phyloP scores from a whole-genome alignment of 352 stramenopile species.

The Globisporangium canariense region DNA sequence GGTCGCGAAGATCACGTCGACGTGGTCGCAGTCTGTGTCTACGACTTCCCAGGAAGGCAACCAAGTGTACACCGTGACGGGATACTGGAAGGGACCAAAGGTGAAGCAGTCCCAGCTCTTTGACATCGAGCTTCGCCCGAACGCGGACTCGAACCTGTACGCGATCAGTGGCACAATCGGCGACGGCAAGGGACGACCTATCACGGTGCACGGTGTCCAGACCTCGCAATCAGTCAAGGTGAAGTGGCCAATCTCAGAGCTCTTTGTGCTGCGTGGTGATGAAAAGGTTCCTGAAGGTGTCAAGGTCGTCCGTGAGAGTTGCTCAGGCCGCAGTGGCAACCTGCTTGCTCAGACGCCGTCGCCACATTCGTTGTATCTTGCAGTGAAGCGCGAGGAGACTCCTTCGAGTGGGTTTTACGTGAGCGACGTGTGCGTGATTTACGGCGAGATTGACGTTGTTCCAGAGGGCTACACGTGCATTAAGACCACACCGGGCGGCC shows the following conservation, averaged over 20 bases:
- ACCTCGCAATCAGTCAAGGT: conserved; percentile 52
- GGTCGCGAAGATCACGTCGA: conserved; percentile 40
- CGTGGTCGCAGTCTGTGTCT: conserved; percentile 37
- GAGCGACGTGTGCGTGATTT: conserved; percentile 79
- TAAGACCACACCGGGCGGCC: conserved; percentile 54
- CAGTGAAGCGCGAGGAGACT: conserved; percentile 59
- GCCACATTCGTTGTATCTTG: conserved; percentile 70
- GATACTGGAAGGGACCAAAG: conserved; percentile 74
- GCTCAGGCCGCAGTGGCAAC: conserved; percentile 67
- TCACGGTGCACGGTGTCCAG: conserved; percentile 59
- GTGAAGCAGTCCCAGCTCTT: conserved; percentile 72
- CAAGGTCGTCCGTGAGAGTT: conserved; percentile 66
- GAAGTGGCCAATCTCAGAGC: conserved; percentile 72
- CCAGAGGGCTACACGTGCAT: conserved; percentile 78
- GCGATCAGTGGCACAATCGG: conserved; percentile 65
- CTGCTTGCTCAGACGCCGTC: conserved; percentile 71
- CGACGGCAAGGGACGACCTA: conserved; percentile 50
- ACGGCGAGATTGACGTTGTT: conserved; percentile 81
- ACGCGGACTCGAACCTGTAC: conserved; percentile 29
- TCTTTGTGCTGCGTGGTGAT: conserved; percentile 74
- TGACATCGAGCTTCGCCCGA: conserved; percentile 63
- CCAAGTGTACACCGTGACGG: conserved; percentile 50
- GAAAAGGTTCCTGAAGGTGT: conserved; percentile 68
- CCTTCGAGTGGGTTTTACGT: conserved; percentile 44
- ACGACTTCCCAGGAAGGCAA: conserved; percentile 11